phyloP scores from a whole-genome alignment of 495 filamentous ascomycete species.

The Aspergillus haitiensis region DNA sequence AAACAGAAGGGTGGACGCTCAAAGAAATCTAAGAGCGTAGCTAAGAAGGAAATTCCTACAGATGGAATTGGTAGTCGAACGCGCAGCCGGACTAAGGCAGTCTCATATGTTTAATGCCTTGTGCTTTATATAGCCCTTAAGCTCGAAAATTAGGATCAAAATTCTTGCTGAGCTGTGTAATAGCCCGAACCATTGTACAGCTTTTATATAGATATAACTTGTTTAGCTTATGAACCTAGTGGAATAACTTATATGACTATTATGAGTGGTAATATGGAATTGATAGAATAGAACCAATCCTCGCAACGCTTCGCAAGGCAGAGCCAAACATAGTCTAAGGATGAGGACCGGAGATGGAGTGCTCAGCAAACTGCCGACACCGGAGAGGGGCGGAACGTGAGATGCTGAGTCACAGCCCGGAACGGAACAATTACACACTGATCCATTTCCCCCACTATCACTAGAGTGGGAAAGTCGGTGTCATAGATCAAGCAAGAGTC shows the following conservation, averaged over 20 bases:
- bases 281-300: neutral
- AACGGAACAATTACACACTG: conserved; percentile 34
- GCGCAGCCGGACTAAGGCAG: conserved; percentile 42
- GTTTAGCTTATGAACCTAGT: neutral
- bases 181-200: neutral
- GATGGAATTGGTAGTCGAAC: conserved; percentile 46
- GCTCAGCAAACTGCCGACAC: conserved; percentile 18
- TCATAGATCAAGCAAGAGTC: conserved; percentile 26
- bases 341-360: neutral
- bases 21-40: conserved; percentile 38
- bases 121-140: neutral
- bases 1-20: conserved; percentile 32
- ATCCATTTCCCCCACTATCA: conserved; percentile 34
- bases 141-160: neutral
- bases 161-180: neutral
- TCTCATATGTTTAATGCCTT: conserved; percentile 14
- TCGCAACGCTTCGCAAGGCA: neutral
- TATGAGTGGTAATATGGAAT: no score
- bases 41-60: conserved; percentile 33
- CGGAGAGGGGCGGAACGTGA: conserved; percentile 13
- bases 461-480: conserved; percentile 33
- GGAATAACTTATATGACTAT: neutral
- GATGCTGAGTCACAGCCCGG: conserved; percentile 40
- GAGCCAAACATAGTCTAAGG: neutral
- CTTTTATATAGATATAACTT: neutral